Evolutionary conservation across 228 moss, liverwort and hornwort genomes (phyloP).

Genomic region (Sphagnum fallax): DNA sequence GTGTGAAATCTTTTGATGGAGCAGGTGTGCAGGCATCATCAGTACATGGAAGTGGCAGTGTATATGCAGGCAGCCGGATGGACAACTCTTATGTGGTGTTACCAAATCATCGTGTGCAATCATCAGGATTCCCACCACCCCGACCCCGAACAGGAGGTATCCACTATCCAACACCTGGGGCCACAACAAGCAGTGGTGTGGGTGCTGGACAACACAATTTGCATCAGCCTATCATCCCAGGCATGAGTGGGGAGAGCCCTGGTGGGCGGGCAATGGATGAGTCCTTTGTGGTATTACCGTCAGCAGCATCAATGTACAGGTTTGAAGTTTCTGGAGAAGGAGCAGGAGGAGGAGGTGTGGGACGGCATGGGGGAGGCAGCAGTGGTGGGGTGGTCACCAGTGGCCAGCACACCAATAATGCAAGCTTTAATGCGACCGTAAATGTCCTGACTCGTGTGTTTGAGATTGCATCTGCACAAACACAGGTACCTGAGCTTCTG

Average conservation of each 20-base stretch:
- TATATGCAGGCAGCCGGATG: constrained; percentile 83
- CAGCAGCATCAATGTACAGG: constrained; percentile 95
- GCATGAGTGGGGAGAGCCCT: constrained; percentile 52
- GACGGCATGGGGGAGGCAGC: constrained; percentile 26
- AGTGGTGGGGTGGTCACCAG: constrained; percentile 27
- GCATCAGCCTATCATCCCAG: constrained; percentile 11
- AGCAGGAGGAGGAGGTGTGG: constrained; percentile 33
- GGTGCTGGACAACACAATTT: constrained; percentile 3
- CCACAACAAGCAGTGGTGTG: constrained; percentile 6
- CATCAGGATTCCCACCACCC: constrained; percentile 71
- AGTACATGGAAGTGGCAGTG: constrained; percentile 81
- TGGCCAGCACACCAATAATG: constrained; percentile 80
- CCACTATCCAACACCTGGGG: constrained; percentile 88
- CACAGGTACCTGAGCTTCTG: constrained; percentile 47
- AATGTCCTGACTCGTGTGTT: constrained; percentile 90
- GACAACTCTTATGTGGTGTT: constrained; percentile 97
- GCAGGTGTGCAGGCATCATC: constrained; percentile 74
- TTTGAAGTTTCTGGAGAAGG: constrained; percentile 61
- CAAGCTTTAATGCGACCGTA: constrained; percentile 93
- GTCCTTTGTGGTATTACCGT: constrained; percentile 94
- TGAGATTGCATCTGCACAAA: constrained; percentile 87
- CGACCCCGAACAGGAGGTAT: constrained; percentile 77
- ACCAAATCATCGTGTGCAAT: constrained; percentile 69
- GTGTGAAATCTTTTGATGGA: neutral
- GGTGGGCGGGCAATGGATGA: constrained; percentile 90